Percentiles rank a stretch among this genome's conserved stretches.
phyloP scores from a whole-genome alignment of 1,284 basidiomycete species.

The Apiotrichum gamsii region DNA sequence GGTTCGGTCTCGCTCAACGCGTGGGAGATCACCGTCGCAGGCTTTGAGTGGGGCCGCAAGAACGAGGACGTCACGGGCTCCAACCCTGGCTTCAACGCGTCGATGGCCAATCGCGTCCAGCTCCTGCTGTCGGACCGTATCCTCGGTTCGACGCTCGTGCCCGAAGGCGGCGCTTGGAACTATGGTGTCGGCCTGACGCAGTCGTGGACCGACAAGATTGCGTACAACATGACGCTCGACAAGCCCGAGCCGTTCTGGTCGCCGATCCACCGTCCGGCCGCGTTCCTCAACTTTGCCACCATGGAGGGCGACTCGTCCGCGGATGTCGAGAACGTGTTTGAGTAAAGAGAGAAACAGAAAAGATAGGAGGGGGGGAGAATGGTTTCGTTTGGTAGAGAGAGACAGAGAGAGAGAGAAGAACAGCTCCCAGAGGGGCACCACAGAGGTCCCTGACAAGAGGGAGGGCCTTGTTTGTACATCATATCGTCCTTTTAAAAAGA shows the following conservation, averaged over 20 bases:
- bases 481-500: neutral
- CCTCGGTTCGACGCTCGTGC: conserved; percentile 82
- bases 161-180: conserved; percentile 88
- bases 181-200: conserved; percentile 88
- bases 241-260: conserved; percentile 93
- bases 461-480: conserved; percentile 7
- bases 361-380: neutral
- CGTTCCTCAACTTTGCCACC: conserved; percentile 84
- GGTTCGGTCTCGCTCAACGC: conserved; percentile 94
- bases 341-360: conserved; percentile 19
- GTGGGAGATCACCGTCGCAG: conserved; percentile 78
- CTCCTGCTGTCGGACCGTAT: conserved; percentile 89
- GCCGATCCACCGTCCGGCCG: conserved; percentile 80
- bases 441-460: neutral
- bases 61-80: conserved; percentile 78
- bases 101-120: conserved; percentile 96
- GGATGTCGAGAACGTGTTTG: conserved; percentile 69
- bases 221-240: conserved; percentile 82
- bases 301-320: conserved; percentile 81
- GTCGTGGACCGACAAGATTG: conserved; percentile 76
- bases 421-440: neutral
- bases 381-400: neutral
- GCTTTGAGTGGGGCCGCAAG: conserved; percentile 98
- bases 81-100: conserved; percentile 87
- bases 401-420: neutral